phyloP scores from a whole-genome alignment of 2,329 filamentous ascomycete genomes.

The Drechslerella coelobrocha region DNA sequence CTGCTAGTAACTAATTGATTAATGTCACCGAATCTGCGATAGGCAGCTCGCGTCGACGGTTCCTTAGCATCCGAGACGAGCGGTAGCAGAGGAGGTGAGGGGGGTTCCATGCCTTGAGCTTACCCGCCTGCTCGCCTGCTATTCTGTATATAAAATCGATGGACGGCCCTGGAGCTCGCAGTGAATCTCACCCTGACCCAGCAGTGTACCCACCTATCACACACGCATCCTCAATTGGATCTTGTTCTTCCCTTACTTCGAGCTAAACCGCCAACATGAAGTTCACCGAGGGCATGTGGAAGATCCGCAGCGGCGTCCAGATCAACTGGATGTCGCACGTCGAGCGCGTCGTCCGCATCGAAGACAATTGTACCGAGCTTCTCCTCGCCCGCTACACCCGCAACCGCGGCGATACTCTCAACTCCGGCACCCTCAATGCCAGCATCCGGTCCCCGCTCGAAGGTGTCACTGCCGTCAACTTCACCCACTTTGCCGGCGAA shows the following conservation, averaged over 20 bases:
- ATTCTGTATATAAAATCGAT: no score
- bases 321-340: slow-evolving; percentile 53
- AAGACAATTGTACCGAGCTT: slow-evolving; percentile 20
- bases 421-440: slow-evolving; percentile 51
- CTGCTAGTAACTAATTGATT: not conserved
- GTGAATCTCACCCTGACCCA: no score
- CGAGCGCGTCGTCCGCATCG: slow-evolving; percentile 33
- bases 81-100: no score
- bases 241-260: not conserved
- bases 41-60: not conserved
- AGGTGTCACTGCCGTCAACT: slow-evolving; percentile 59
- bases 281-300: slow-evolving; percentile 54
- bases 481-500: slow-evolving; percentile 59
- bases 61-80: no score
- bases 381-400: slow-evolving; percentile 48
- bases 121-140: no score
- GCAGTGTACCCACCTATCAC: no score
- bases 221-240: not conserved
- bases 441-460: slow-evolving; percentile 53
- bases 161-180: no score
- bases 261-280: slow-evolving; percentile 42
- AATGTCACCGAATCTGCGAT: no score
- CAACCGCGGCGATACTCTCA: slow-evolving; percentile 51
- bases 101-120: no score
- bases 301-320: slow-evolving; percentile 51